Percentiles rank a stretch among this genome's conserved stretches.
Evolutionary conservation across 768 basidiomycete genomes (phyloP).

Genomic region (Rhizopogon vulgaris): DNA sequence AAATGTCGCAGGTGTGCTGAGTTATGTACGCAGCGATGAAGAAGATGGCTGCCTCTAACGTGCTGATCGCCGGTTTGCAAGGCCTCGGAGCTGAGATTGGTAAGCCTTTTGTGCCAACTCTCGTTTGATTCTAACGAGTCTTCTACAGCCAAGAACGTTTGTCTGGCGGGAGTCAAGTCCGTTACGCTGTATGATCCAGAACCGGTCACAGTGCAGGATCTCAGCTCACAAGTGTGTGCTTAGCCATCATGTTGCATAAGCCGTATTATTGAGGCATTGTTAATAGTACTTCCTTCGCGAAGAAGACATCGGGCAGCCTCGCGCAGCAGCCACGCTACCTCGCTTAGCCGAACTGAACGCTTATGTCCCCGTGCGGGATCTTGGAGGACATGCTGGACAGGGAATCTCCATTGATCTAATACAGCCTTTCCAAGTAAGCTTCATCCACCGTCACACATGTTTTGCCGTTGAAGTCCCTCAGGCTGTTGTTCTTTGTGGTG

Average conservation of each 20-base stretch:
- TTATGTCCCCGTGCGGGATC: slow-evolving; percentile 88
- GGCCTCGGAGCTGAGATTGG: slow-evolving; percentile 97
- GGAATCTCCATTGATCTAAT: slow-evolving; percentile 76
- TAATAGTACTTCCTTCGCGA: slow-evolving; percentile 87
- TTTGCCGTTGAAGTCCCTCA: slow-evolving; percentile 19
- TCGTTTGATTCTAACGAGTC: slow-evolving; percentile 4
- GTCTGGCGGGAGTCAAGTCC: slow-evolving; percentile 93
- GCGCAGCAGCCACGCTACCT: slow-evolving; percentile 82
- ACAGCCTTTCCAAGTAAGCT: slow-evolving; percentile 81
- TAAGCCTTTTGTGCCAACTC: slow-evolving; percentile 23
- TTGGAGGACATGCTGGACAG: slow-evolving; percentile 74
- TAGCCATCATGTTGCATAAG: slow-evolving; percentile 1
- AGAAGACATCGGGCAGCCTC: slow-evolving; percentile 81
- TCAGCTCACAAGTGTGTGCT: slow-evolving; percentile 80
- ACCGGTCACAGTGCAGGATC: slow-evolving; percentile 78
- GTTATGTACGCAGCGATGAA: slow-evolving; percentile 79
- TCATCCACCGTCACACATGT: background rate
- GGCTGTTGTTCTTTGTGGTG: slow-evolving; percentile 88
- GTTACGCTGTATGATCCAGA: slow-evolving; percentile 95
- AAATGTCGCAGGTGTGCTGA: slow-evolving; percentile 11
- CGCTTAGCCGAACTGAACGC: slow-evolving; percentile 91
- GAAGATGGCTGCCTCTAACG: slow-evolving; percentile 94
- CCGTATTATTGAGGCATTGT: slow-evolving; percentile 6
- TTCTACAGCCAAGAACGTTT: slow-evolving; percentile 78
- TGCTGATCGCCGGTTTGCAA: slow-evolving; percentile 86